phyloP scores from a whole-genome alignment of 2,329 filamentous ascomycete genomes.

The Penicillium nordicum region DNA sequence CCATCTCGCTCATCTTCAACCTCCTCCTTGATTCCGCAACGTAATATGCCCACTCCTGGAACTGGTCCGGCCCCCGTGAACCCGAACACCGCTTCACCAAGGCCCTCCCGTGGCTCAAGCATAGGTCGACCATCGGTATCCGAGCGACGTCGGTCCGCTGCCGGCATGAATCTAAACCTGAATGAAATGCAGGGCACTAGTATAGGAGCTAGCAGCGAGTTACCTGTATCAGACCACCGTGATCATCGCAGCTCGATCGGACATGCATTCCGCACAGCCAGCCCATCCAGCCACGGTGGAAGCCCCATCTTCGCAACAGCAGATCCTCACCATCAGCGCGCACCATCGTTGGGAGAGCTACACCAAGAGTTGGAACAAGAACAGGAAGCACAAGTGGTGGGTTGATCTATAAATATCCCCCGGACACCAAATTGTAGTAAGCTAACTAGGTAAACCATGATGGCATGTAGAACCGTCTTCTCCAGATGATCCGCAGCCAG shows the following conservation, averaged over 20 bases:
- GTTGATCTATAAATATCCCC: constrained; percentile 9
- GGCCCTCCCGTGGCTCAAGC: constrained; percentile 37
- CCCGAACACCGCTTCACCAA: constrained; percentile 43
- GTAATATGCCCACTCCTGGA: constrained; percentile 42
- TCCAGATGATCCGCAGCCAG: constrained; percentile 49
- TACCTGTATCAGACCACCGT: constrained; percentile 20
- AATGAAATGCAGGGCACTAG: constrained; percentile 28
- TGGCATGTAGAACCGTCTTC: constrained; percentile 45
- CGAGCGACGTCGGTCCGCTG: constrained; percentile 44
- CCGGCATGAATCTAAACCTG: constrained; percentile 39
- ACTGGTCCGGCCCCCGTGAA: constrained; percentile 51
- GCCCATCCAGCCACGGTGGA: constrained; percentile 43
- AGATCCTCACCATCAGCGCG: constrained; percentile 48
- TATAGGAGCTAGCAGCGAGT: constrained; percentile 32
- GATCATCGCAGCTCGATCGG: constrained; percentile 41
- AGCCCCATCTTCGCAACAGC: constrained; percentile 43
- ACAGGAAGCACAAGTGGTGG: constrained; percentile 51
- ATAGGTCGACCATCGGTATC: constrained; percentile 37
- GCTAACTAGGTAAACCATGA: neutral
- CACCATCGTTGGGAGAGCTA: constrained; percentile 48
- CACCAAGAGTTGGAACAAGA: constrained; percentile 52
- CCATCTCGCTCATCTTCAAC: constrained; percentile 50
- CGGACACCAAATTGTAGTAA: neutral
- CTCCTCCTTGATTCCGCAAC: constrained; percentile 35
- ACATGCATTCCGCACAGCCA: constrained; percentile 41